These are phyloP conservation scores for Sextonia rubra DNA, from an alignment of 164 flowering plant species.

Conservation along the genomic window DNA sequence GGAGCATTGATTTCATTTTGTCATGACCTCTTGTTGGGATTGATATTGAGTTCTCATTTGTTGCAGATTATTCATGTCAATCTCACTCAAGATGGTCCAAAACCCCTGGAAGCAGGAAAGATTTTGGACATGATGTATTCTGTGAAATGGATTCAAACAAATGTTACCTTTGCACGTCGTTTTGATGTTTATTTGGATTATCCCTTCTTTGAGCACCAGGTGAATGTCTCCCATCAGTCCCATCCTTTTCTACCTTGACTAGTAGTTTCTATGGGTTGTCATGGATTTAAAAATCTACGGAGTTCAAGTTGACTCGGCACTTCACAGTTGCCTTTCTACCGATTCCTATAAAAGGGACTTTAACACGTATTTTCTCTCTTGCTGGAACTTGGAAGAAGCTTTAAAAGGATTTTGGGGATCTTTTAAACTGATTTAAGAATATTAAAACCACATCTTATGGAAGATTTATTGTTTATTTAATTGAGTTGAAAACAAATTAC, in stretches of 20 bases:
- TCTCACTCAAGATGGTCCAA: constrained; percentile 77
- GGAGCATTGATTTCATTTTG: not conserved
- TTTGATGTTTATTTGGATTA: constrained; percentile 97
- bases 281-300: too few relatives aligned
- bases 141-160: constrained; percentile 73
- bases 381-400: too few relatives aligned
- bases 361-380: too few relatives aligned
- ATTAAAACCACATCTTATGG: too few relatives aligned
- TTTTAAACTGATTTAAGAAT: too few relatives aligned
- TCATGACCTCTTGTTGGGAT: not conserved
- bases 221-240: constrained; percentile 13
- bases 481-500: too few relatives aligned
- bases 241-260: not conserved
- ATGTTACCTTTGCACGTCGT: constrained; percentile 76
- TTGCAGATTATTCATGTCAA: constrained; percentile 93
- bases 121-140: constrained; percentile 76
- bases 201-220: constrained; percentile 99
- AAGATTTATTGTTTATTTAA: too few relatives aligned
- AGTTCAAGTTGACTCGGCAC: too few relatives aligned
- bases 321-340: too few relatives aligned
- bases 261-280: too few relatives aligned
- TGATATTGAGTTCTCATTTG: not conserved
- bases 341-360: too few relatives aligned
- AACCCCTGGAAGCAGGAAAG: constrained; percentile 71
- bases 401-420: too few relatives aligned